These are phyloP conservation scores for Buddleja alternifolia DNA, from an alignment of 257 asterid genomes.

Conservation along the genomic window DNA sequence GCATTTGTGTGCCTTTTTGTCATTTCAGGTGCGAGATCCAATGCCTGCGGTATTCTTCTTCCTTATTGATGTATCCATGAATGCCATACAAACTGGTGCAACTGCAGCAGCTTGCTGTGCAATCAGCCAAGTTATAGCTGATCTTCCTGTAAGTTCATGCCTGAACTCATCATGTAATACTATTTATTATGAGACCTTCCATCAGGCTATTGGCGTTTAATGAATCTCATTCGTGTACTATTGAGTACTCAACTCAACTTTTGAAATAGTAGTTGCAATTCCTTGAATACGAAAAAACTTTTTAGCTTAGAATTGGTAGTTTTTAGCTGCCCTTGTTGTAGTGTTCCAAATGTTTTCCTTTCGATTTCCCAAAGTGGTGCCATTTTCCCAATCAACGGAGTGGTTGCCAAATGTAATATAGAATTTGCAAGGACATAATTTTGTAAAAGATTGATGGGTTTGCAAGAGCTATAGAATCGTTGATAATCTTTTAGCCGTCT, in stretches of 20 bases:
- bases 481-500: neutral
- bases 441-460: conserved; percentile 18
- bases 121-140: conserved; percentile 90
- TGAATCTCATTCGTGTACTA: conserved; percentile 1
- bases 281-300: neutral
- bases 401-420: conserved; percentile 18
- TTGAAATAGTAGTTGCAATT: conserved; percentile 1
- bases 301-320: conserved; percentile 5
- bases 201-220: conserved; percentile 19
- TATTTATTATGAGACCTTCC: conserved; percentile 11
- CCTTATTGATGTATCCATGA: conserved; percentile 93
- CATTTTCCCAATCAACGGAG: conserved; percentile 13
- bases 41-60: conserved; percentile 97
- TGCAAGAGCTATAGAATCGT: conserved; percentile 13
- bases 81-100: conserved; percentile 97
- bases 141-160: conserved; percentile 89
- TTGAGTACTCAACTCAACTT: conserved; percentile 5
- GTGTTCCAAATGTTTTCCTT: neutral
- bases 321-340: conserved; percentile 1
- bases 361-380: conserved; percentile 20
- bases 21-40: conserved; percentile 94
- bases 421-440: conserved; percentile 4
- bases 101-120: conserved; percentile 99
- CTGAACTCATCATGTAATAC: conserved; percentile 19
- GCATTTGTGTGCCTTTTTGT: conserved; percentile 21